Conservation (phyloP, 83 land plant species). For the Diphasiastrum complanatum region DNA sequence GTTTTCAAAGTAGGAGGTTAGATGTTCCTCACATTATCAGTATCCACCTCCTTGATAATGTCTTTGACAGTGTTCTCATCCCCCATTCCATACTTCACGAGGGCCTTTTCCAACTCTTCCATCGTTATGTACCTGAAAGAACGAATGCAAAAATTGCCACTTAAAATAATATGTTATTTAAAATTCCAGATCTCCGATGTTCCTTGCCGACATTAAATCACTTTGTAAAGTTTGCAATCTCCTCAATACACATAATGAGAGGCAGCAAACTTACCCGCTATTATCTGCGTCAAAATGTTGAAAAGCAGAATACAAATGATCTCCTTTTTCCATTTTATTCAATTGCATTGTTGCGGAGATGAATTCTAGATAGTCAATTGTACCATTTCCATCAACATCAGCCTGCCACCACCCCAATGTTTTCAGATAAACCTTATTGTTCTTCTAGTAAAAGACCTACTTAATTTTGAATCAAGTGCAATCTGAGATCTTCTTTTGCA, state of each 20-base stretch:
- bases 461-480: no score
- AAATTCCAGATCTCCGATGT: no score
- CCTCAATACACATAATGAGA: constrained; percentile 68
- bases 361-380: constrained; percentile 77
- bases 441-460: no score
- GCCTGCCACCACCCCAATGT: no score
- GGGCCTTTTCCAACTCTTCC: constrained; percentile 73
- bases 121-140: constrained; percentile 64
- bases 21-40: constrained; percentile 74
- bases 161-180: no score
- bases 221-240: no score
- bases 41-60: constrained; percentile 85
- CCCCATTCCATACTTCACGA: constrained; percentile 78
- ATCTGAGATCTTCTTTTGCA: background rate
- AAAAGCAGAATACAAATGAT: constrained; percentile 23
- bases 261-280: constrained; percentile 38
- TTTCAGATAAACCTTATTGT: no score
- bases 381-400: constrained; percentile 88
- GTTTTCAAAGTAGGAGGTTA: no score
- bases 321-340: constrained; percentile 44
- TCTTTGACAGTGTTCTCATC: constrained; percentile 70
- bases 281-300: constrained; percentile 21
- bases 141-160: background rate
- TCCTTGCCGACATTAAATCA: no score
- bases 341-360: constrained; percentile 87